These are phyloP conservation scores for Neonectria hederae DNA, from an alignment of 2,329 filamentous ascomycete genomes.

Conservation along the genomic window DNA sequence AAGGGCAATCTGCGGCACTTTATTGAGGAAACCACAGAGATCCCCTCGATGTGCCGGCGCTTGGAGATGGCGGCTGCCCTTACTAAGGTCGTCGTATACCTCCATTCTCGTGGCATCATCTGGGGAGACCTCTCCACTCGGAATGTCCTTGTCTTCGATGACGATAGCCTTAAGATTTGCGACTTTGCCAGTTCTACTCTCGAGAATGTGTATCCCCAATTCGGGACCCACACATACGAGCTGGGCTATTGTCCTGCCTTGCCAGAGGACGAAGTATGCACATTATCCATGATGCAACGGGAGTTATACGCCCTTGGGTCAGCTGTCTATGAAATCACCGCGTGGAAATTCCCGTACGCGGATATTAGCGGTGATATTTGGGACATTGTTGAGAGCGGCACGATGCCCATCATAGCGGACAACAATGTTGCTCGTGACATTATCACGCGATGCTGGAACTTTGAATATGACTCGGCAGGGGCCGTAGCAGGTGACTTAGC, in stretches of 20 bases:
- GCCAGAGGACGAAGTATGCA: conserved; percentile 9
- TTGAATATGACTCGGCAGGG: conserved; percentile 13
- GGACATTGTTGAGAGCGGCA: conserved; percentile 12
- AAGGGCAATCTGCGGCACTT: conserved; percentile 19
- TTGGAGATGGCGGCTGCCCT: background rate
- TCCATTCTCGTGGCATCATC: conserved; percentile 13
- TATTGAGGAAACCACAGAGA: conserved; percentile 10
- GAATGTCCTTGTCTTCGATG: conserved; percentile 5
- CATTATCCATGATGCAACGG: conserved; percentile 10
- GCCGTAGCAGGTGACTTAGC: conserved; percentile 8
- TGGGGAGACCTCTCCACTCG: conserved; percentile 14
- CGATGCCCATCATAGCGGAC: conserved; percentile 6
- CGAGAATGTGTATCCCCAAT: conserved; percentile 11
- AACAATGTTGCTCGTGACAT: conserved; percentile 14
- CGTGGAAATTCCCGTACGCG: conserved; percentile 14
- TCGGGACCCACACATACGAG: conserved; percentile 18
- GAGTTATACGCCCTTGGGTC: conserved; percentile 18
- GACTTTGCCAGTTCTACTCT: conserved; percentile 6
- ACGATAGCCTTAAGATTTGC: conserved; percentile 11
- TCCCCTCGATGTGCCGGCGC: conserved; percentile 1
- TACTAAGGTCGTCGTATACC: background rate
- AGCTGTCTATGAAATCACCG: conserved; percentile 13
- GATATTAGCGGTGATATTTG: conserved; percentile 12
- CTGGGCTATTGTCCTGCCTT: conserved; percentile 17
- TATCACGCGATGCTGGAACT: conserved; percentile 13